Evolutionary conservation across 1,284 basidiomycete genomes (phyloP), one percentile per base, ranked within the genome.

Genomic region (Moesziomyces sp.): DNA sequence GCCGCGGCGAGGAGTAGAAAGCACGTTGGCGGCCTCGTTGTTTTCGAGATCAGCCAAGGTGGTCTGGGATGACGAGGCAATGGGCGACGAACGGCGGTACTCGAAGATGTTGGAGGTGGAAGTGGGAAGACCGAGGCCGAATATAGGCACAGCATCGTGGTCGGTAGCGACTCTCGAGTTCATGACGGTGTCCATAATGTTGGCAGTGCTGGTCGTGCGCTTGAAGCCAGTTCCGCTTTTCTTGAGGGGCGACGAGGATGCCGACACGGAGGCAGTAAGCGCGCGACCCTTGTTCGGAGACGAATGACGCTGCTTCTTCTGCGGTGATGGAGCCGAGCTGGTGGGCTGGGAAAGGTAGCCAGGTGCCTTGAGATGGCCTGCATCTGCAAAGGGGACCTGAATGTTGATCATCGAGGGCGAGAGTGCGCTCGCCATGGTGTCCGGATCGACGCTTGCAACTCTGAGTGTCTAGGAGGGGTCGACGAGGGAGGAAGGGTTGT

Each of bases 131-230:
- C 54, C 54, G 13, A 48, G 53, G 14, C 46, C 46, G 23, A 45
- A 24, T 1, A 50, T 26, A 4, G 65, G 54, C 2, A 40, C 57
- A 3, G 60, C 50, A 45, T 73, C 70, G 51, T 73, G 70, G 24
- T 73, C 70, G 38, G 57, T 60, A 9, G 70, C 59, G 19, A 64
- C 70, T 58, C 64, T 63, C 26, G 70, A 73, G 51, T 64, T 73
- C 64, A 73, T 73, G 54, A 73, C 58, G 8, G 64, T 30, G 48
- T 73, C 70, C 70, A 73, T 64, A 51, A 73, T 73, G 64, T 60
- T 73, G 38, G 64, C 57, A 18, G 64, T 73, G 60, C 70, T 73
- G 16, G 52, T 52, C 16, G 64, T 67, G 50, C 64, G 62, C 48
- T 73, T 64, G 48, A 67, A 54, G n/a, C 60, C 55, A 47, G 52